Base-by-base conservation (phyloP, 768 basidiomycete species). In the Podaxis sp. region DNA sequence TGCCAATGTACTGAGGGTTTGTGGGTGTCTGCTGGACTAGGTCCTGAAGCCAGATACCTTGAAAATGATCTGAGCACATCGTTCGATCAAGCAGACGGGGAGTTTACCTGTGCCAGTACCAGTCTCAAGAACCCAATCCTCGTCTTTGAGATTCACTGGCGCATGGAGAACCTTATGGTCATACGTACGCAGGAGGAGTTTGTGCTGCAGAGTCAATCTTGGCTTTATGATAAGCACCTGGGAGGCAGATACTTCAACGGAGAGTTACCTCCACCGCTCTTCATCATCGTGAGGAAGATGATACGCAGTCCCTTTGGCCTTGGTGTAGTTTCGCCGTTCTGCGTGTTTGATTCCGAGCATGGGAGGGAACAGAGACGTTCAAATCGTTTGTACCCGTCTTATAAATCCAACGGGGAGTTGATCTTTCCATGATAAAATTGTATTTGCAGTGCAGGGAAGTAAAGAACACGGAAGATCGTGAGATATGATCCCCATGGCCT, bases 201-300 rank as follows among this genome's bases (percentile, higher is more conserved):
- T 59, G 38, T 24, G 19, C 33, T 59, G 58, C n/a, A 59, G 4
- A 30, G 33, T 15, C 49, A 59, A 38, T 38, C 58, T 59, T 19
- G 6, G 40, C 2, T 13, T 40, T 39, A 8, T 15, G 28, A 24
- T 38, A 15, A 36, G 8, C n/a, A 55, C 33, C 22, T 17, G 9
- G 19, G 38, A 36, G 36, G 17, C 7, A n/a, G 53, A 12, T 17
- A 22, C 5, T 9, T 39, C 8, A 13, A 13, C 9, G 15, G 19
- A 6, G 13, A 64, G 56, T 60, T 51, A 40, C 42, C 60, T 54
- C 24, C 52, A 54, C 42, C 63, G 48, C 40, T 63, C 48, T 39
- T 58, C 57, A 17, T 51, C 52, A 33, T 56, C 54, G 39, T 64
- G 61, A 19, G 60, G 60, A 52, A 58, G 53, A 38, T 53, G 52